Percentiles rank a stretch among this genome's conserved stretches.
phyloP scores from a whole-genome alignment of 2,329 filamentous ascomycete species.

The Botryosphaeria dothidea region DNA sequence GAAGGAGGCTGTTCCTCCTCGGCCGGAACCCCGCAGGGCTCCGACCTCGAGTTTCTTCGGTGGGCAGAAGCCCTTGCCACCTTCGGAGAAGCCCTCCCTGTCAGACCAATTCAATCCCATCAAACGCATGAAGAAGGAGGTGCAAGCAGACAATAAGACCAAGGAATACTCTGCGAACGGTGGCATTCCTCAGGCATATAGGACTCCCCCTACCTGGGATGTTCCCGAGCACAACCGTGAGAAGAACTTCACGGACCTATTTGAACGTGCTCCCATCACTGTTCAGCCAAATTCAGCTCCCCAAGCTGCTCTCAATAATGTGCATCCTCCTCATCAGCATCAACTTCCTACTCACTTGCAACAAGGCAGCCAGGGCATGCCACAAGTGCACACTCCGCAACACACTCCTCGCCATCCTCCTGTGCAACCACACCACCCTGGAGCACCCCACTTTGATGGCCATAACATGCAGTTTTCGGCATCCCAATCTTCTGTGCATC shows the following conservation, averaged over 20 bases:
- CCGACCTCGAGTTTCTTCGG: slow-evolving; percentile 59
- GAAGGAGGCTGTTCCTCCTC: slow-evolving; percentile 47
- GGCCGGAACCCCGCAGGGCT: slow-evolving; percentile 31
- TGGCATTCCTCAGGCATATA: slow-evolving; percentile 81
- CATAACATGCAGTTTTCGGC: slow-evolving; percentile 86
- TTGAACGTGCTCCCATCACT: slow-evolving; percentile 66
- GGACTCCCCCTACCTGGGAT: slow-evolving; percentile 84
- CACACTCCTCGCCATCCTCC: slow-evolving; percentile 79
- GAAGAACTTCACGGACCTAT: slow-evolving; percentile 77
- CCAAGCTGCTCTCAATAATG: slow-evolving; percentile 60
- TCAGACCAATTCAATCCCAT: slow-evolving; percentile 62
- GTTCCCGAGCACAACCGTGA: slow-evolving; percentile 69
- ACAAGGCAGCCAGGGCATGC: slow-evolving; percentile 67
- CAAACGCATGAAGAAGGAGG: slow-evolving; percentile 70
- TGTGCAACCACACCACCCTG: slow-evolving; percentile 70
- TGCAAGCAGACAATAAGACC: slow-evolving; percentile 48
- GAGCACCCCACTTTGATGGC: slow-evolving; percentile 72
- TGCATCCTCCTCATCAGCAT: slow-evolving; percentile 77
- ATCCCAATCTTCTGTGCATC: slow-evolving; percentile 75
- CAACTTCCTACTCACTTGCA: slow-evolving; percentile 83
- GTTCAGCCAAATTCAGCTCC: slow-evolving; percentile 61
- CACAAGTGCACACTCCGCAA: slow-evolving; percentile 69
- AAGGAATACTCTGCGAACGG: slow-evolving; percentile 74
- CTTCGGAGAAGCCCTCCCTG: slow-evolving; percentile 56
- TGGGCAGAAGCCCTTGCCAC: slow-evolving; percentile 69